Conservation (phyloP, 1,139 yeast genomes). For the Zygosaccharomyces sapae region DNA sequence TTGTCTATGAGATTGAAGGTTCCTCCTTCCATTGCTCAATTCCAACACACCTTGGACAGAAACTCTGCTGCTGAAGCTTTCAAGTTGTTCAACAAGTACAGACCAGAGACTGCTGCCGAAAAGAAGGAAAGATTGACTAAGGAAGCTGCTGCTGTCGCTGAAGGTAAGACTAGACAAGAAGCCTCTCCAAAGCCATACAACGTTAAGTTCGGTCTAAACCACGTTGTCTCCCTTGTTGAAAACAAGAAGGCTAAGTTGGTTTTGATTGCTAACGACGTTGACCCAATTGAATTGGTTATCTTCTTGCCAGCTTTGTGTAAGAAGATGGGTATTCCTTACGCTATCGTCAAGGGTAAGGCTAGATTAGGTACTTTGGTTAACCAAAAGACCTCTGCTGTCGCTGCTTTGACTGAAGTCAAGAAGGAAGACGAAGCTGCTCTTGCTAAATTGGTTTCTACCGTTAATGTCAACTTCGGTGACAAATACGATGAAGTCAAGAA, state of each 20-base stretch:
- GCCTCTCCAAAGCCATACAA: slow-evolving; percentile 93
- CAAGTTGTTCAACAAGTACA: slow-evolving; percentile 96
- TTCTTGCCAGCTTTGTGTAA: slow-evolving; percentile 98
- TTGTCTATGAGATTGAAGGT: slow-evolving; percentile 93
- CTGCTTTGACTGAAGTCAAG: slow-evolving; percentile 91
- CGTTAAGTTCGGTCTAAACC: slow-evolving; percentile 97
- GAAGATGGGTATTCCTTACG: slow-evolving; percentile 99
- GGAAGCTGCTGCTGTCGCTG: slow-evolving; percentile 98
- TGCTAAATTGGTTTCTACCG: slow-evolving; percentile 85
- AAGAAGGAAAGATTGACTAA: slow-evolving; percentile 98
- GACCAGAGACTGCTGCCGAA: slow-evolving; percentile 95
- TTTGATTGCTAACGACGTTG: slow-evolving; percentile 96
- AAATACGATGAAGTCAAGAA: slow-evolving; percentile 93
- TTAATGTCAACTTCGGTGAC: slow-evolving; percentile 86
- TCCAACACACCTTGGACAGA: slow-evolving; percentile 92
- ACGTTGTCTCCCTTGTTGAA: slow-evolving; percentile 92
- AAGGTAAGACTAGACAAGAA: slow-evolving; percentile 93
- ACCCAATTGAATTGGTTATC: slow-evolving; percentile 95
- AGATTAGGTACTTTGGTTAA: slow-evolving; percentile 96
- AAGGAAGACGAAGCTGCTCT: slow-evolving; percentile 93
- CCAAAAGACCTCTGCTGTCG: slow-evolving; percentile 95
- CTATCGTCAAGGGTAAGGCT: slow-evolving; percentile 97
- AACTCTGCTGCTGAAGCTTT: slow-evolving; percentile 96
- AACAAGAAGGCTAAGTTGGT: slow-evolving; percentile 98
- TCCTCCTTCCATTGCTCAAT: slow-evolving; percentile 97